A percentile compares a stretch with the other conserved stretches of the same genome.
Evolutionary conservation across 2,329 filamentous ascomycete species (phyloP).

Genomic region (Trichophyton schoenleinii): DNA sequence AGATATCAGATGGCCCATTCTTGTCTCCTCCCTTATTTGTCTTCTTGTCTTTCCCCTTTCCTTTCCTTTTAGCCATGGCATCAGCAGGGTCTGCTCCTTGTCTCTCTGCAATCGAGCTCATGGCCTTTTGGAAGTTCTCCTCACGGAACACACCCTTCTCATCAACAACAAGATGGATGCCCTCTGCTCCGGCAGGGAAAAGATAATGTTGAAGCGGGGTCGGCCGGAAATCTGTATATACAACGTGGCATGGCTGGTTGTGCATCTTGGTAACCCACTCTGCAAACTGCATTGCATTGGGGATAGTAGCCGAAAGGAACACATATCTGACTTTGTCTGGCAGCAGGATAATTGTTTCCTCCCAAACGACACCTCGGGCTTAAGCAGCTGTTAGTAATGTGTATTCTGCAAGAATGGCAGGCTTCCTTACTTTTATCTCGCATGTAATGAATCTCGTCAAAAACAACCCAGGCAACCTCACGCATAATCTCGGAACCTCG

Average conservation of each 20-base stretch:
- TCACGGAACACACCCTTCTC: slow-evolving; percentile 95
- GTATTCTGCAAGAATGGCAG: background rate
- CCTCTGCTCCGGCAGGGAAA: slow-evolving; percentile 82
- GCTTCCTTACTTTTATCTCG: slow-evolving; percentile 56
- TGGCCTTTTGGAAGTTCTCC: slow-evolving; percentile 93
- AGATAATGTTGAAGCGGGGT: slow-evolving; percentile 97
- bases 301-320: slow-evolving; percentile 94
- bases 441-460: slow-evolving; percentile 98
- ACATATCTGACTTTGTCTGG: slow-evolving; percentile 99
- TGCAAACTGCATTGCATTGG: slow-evolving; percentile 97
- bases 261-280: slow-evolving; percentile 99
- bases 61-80: slow-evolving; percentile 64
- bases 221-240: slow-evolving; percentile 96
- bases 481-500: slow-evolving; percentile 98
- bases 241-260: slow-evolving; percentile 93
- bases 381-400: slow-evolving; percentile 13
- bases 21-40: slow-evolving; percentile 72
- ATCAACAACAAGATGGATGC: slow-evolving; percentile 87
- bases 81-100: slow-evolving; percentile 76
- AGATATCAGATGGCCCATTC: slow-evolving; percentile 66
- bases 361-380: slow-evolving; percentile 90
- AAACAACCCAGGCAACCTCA: slow-evolving; percentile 95
- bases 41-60: slow-evolving; percentile 84
- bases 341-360: slow-evolving; percentile 94
- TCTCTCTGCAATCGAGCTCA: slow-evolving; percentile 77